Evolutionary conservation across 1,139 yeast species (phyloP), one percentile per base, ranked within the genome.

Genomic region (Yamadazyma diddensiae): DNA sequence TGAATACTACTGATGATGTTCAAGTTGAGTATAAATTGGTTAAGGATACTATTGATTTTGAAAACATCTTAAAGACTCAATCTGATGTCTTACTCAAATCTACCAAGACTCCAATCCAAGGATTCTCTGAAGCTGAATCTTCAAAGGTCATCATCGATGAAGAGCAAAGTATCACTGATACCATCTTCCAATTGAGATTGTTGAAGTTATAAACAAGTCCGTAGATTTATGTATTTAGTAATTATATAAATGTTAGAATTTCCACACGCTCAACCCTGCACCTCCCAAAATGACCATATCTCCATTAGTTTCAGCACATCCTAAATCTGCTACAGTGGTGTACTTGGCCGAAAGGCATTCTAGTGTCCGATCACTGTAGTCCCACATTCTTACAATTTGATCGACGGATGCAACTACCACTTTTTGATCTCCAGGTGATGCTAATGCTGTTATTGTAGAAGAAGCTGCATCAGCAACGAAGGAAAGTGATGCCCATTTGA

Each of bases 1-100:
- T 94, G 53, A 86, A 84, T 53, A 90, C 95, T 39, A 90, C 97
- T 27, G 98, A 94, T 55, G 98, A 94, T 50, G 94, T 94, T 33
- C 66, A 77, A 46, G 95, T 94, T 43, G 88, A 90, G 63, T 86
- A 86, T 62, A 65, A 77, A 42, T 59, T 90, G 45, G 55, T 70
- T 40, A 76, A 78, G 48, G 96, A 90, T 52, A 78, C 85, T 38
- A 74, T 83, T 47, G 76, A 76, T 31, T 77, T 94, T 38, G 79
- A 70, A 34, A 59, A 63, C n/a, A 77, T 87, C 38, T 69, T 94
- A 39, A 57, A 65, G 35, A 69, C 70, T 33, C 90, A 90, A 59
- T 63, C 68, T 33, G 86, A 77, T 7, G 65, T 88, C 58, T 69
- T 94, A 47, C 62, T 77, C 39, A 90, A 88, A 70, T 77, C 88